A percentile compares a stretch with the other conserved stretches of the same genome.
phyloP scores from a whole-genome alignment of 2,329 filamentous ascomycete species.

The Alternaria triticina region DNA sequence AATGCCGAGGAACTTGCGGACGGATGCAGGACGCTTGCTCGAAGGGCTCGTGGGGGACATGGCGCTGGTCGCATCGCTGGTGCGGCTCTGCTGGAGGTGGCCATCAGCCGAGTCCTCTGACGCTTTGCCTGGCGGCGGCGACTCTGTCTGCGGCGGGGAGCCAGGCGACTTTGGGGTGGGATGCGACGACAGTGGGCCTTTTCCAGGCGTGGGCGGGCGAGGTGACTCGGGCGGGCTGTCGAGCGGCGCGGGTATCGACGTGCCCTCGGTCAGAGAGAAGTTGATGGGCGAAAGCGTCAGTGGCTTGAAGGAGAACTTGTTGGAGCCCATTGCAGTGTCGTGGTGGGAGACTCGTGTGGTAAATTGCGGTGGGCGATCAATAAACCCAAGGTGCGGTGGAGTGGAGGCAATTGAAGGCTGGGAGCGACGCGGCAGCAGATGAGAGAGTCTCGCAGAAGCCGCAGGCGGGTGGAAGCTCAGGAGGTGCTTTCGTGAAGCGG shows the following conservation, averaged over 20 bases:
- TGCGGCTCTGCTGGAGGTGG: slow-evolving; percentile 28
- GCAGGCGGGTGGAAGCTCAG: slow-evolving; percentile 36
- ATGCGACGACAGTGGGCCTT: slow-evolving; percentile 50
- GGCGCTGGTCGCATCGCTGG: slow-evolving; percentile 38
- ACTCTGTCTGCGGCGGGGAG: slow-evolving; percentile 29
- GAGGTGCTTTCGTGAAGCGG: slow-evolving; percentile 32
- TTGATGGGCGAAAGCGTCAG: slow-evolving; percentile 48
- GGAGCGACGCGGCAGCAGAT: slow-evolving; percentile 22
- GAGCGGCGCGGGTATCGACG: slow-evolving; percentile 49
- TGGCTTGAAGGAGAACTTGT: slow-evolving; percentile 42
- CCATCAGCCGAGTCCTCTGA: slow-evolving; percentile 23
- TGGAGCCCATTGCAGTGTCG: slow-evolving; percentile 29
- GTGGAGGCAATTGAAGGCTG: slow-evolving; percentile 22
- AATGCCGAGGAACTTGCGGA: slow-evolving; percentile 51
- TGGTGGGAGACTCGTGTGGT: not conserved
- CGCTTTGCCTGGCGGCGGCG: slow-evolving; percentile 27
- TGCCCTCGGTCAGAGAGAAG: slow-evolving; percentile 52
- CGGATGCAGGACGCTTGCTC: slow-evolving; percentile 45
- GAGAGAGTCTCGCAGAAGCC: slow-evolving; percentile 22
- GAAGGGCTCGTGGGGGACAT: slow-evolving; percentile 43
- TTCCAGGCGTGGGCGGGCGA: slow-evolving; percentile 47
- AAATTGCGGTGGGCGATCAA: slow-evolving; percentile 10
- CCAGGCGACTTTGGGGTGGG: slow-evolving; percentile 45
- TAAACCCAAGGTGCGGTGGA: slow-evolving; percentile 10
- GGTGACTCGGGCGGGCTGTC: slow-evolving; percentile 49